Conservation (phyloP, 202 grass and related monocot species). For the Dendrocalamus latiflorus region DNA sequence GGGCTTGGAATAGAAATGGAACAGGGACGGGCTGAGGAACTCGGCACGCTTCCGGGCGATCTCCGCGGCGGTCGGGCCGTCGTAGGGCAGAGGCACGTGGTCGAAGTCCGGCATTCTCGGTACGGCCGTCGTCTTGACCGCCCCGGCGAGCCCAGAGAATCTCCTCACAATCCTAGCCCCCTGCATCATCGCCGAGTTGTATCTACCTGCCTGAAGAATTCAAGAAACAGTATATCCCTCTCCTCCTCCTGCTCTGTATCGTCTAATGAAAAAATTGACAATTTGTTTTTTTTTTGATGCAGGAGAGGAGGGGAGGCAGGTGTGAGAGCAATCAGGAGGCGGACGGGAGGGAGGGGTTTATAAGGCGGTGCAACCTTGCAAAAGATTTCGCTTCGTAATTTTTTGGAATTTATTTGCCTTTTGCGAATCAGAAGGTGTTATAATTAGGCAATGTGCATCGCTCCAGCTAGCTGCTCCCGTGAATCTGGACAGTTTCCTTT, state of each 20-base stretch:
- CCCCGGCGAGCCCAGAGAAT: constrained; percentile 32
- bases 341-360: constrained; percentile 8
- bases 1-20: constrained; percentile 79
- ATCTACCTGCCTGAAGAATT: neutral
- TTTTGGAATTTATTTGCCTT: neutral
- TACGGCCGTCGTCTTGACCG: constrained; percentile 8
- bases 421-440: neutral
- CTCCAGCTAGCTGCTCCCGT: neutral
- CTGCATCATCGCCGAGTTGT: constrained; percentile 34
- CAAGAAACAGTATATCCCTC: neutral
- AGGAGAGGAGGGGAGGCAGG: neutral
- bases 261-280: neutral
- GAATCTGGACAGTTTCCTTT: constrained; percentile 34
- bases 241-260: neutral
- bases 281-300: neutral
- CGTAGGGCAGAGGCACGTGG: constrained; percentile 61
- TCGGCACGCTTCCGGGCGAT: constrained; percentile 63
- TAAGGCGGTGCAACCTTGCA: neutral
- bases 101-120: constrained; percentile 66
- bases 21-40: constrained; percentile 86
- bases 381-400: neutral
- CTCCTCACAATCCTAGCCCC: constrained; percentile 31
- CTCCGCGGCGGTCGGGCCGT: constrained; percentile 57
- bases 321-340: neutral
- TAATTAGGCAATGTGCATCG: neutral